A percentile compares a stretch with the other conserved stretches of the same genome.
Evolutionary conservation across 352 stramenopile genomes (phyloP).

Genomic region (Phytophthora citricola): DNA sequence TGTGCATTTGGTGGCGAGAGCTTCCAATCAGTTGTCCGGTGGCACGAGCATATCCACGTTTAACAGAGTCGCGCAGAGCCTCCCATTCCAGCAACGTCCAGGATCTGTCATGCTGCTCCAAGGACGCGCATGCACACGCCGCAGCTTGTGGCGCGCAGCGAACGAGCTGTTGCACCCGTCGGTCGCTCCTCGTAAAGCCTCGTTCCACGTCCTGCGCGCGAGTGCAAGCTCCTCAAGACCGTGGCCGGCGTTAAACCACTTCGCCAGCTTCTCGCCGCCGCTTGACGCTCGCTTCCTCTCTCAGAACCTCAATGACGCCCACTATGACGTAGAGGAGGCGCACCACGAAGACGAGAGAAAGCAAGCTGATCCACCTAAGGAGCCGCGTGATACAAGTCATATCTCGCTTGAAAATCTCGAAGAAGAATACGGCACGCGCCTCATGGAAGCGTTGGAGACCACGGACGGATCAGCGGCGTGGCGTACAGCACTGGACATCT

Average conservation of each 20-base stretch:
- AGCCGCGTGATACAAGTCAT: constrained; percentile 22
- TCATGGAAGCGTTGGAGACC: constrained; percentile 37
- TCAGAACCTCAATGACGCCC: constrained; percentile 15
- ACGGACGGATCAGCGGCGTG: constrained; percentile 47
- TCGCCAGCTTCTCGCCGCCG: neutral
- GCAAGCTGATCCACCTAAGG: neutral
- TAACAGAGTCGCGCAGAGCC: constrained; percentile 24
- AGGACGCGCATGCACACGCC: constrained; percentile 20
- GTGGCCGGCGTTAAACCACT: constrained; percentile 4
- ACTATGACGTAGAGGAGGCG: constrained; percentile 16
- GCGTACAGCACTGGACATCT: constrained; percentile 57
- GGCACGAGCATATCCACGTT: neutral
- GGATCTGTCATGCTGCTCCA: constrained; percentile 27
- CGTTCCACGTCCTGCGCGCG: neutral
- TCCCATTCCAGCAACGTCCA: constrained; percentile 29
- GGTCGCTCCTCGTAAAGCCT: neutral
- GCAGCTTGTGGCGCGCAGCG: constrained; percentile 23
- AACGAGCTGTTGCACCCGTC: constrained; percentile 17
- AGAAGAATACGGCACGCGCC: constrained; percentile 31
- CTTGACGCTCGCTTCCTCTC: constrained; percentile 31
- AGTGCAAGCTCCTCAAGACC: neutral
- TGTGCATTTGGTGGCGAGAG: constrained; percentile 4
- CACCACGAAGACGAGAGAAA: constrained; percentile 1
- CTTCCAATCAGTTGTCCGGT: too few relatives aligned
- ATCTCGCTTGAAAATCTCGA: constrained; percentile 30